phyloP scores from a whole-genome alignment of 345 rosid genomes.

The Gossypium arboreum region DNA sequence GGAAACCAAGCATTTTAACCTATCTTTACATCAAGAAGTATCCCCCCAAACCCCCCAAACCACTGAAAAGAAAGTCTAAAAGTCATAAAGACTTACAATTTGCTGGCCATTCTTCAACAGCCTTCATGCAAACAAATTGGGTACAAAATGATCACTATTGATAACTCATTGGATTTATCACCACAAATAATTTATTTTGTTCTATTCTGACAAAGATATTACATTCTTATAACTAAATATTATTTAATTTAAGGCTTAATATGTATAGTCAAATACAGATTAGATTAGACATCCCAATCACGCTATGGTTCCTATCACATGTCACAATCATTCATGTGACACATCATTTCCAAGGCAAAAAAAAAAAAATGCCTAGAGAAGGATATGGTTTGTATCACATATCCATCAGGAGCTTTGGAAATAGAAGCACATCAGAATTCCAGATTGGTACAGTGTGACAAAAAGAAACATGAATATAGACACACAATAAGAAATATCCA shows the following conservation, averaged over 20 bases:
- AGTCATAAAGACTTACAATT: neutral
- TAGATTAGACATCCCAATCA: neutral
- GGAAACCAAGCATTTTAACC: neutral
- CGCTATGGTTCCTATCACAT: neutral
- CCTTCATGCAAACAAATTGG: neutral
- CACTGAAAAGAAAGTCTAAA: neutral
- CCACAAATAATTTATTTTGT: neutral
- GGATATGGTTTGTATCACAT: neutral
- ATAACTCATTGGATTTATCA: neutral
- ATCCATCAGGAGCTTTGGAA: neutral
- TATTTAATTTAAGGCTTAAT: neutral
- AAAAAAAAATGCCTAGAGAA: neutral
- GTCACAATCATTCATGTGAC: neutral
- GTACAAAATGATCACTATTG: neutral
- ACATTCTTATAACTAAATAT: neutral
- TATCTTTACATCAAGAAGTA: neutral
- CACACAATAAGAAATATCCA: neutral
- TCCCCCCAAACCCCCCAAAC: too few species aligned
- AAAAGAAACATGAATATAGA: conserved; percentile 2
- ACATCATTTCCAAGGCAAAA: neutral
- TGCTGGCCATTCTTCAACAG: neutral
- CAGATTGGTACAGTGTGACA: neutral
- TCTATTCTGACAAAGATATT: neutral
- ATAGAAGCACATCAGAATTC: neutral
- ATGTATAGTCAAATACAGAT: neutral